These are phyloP conservation scores for Puccinellia tenuiflora DNA, from an alignment of 176 grass and related monocot species.

Conservation along the genomic window DNA sequence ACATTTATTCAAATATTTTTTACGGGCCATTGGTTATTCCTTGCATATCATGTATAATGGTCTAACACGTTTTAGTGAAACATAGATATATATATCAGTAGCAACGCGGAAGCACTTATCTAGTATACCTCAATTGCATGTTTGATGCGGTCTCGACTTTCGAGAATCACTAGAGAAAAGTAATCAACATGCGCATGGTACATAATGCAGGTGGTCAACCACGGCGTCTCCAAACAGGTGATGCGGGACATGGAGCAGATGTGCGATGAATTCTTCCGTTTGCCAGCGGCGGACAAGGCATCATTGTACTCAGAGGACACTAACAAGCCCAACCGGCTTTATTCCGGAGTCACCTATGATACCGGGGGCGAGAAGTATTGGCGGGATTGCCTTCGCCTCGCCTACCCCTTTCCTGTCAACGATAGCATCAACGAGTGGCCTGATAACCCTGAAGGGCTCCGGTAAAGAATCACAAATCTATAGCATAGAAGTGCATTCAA, in stretches of 20 bases:
- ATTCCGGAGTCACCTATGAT: conserved; percentile 31
- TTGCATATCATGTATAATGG: no score
- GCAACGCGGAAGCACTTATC: no score
- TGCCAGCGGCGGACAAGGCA: conserved; percentile 36
- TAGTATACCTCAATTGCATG: no score
- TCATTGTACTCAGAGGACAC: conserved; percentile 40
- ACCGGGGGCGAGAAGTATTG: conserved; percentile 30
- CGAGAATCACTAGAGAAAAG: no score
- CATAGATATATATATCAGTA: no score
- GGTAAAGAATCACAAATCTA: neutral
- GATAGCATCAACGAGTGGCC: conserved; percentile 35
- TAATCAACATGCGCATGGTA: no score
- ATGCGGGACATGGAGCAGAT: conserved; percentile 33
- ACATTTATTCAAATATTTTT: no score
- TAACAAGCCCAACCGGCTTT: conserved; percentile 33
- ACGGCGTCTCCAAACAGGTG: conserved; percentile 36
- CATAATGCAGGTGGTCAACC: conserved; percentile 44
- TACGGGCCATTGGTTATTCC: no score
- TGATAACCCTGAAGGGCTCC: conserved; percentile 34
- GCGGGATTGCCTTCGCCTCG: conserved; percentile 67
- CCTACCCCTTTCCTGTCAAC: conserved; percentile 27
- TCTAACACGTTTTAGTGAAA: no score
- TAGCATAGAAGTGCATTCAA: neutral
- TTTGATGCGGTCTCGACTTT: no score
- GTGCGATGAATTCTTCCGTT: conserved; percentile 41